Base-by-base conservation (phyloP, 495 filamentous ascomycete species). In the Trichoderma erinaceum region DNA sequence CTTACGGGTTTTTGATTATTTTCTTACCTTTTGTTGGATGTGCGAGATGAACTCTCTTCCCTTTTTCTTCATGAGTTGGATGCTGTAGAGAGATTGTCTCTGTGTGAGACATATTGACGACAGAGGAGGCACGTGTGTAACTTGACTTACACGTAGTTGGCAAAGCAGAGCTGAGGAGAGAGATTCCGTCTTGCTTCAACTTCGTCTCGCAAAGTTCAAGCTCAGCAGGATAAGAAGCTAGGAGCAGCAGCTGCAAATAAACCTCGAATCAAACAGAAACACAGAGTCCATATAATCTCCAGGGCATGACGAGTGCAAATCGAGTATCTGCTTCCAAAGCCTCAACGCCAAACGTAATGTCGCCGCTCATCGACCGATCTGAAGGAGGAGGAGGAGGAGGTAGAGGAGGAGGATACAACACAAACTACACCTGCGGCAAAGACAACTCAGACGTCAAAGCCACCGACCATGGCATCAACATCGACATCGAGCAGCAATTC, bases 331-430 rank as follows among this genome's bases (percentile, higher is more conserved):
- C 35, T 38, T 38, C 35, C 35, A 38, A 38, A 38, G 35, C 35
- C 8, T 3, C 21, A 58, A 3, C 50, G 12, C 23, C 56, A 61
- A 61, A 23, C 56, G n/a, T 13, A 32, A 61, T 61, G 56, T 61
- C 56, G 56, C 56, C 56, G 25, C 56, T 61, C 23, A 61, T 61
- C 29, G 56, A 61, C 27, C 56, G 56, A 29, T 61, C 56, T 61
- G 50, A 16, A 16, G 56, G 56, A 7, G 56, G 56, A 29, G n/a
- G n/a, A 12, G 56, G 25, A 15, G 13, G 7, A 29, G 23, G 15
- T 3, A 11, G 44, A 46, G 44, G 44, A 15, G 25, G 25, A 32
- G 56, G 56, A 32, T 61, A 61, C 56, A 61, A 61, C 56, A 61
- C 56, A n/a, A 21, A 18, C n/a, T 52, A 52, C 48, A n/a, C 16